Evolutionary conservation across 495 filamentous ascomycete genomes (phyloP).

Genomic region (Penicillium coprophilum): DNA sequence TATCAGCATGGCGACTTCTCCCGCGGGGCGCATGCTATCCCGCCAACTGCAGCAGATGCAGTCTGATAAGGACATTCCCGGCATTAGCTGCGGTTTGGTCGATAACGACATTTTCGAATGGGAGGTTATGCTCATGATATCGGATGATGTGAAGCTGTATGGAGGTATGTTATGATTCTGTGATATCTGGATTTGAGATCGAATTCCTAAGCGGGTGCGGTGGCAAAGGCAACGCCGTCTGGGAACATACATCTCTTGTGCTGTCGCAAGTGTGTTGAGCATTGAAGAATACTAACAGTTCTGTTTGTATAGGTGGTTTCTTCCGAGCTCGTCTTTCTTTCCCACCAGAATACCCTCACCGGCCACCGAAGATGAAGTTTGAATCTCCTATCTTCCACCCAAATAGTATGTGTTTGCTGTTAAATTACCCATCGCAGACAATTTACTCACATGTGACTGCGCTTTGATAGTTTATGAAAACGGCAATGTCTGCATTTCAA

Average conservation of each 20-base stretch:
- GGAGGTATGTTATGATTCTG: conserved; percentile 59
- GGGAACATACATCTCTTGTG: neutral
- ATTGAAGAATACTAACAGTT: conserved; percentile 5
- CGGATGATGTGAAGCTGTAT: conserved; percentile 92
- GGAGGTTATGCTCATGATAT: conserved; percentile 99
- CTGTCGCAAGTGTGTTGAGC: neutral
- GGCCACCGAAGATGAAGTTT: conserved; percentile 92
- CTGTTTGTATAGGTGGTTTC: conserved; percentile 65
- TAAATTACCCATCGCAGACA: neutral
- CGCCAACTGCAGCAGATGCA: conserved; percentile 94
- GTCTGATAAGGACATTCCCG: conserved; percentile 83
- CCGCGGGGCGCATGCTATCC: conserved; percentile 72
- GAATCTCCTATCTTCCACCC: conserved; percentile 89
- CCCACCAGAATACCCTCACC: conserved; percentile 78
- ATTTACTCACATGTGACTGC: neutral
- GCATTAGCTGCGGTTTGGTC: conserved; percentile 88
- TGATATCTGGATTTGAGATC: neutral
- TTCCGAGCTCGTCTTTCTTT: conserved; percentile 81
- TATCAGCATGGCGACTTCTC: conserved; percentile 48
- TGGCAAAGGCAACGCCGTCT: neutral
- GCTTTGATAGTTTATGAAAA: conserved; percentile 65
- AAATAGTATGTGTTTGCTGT: conserved; percentile 58
- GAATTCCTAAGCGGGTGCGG: neutral
- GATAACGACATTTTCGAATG: conserved; percentile 94
- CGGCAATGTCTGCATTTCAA: conserved; percentile 94